Evolutionary conservation across 1,139 yeast species (phyloP), one percentile per base, ranked within the genome.

Genomic region (Geotrichum bryndzae): DNA sequence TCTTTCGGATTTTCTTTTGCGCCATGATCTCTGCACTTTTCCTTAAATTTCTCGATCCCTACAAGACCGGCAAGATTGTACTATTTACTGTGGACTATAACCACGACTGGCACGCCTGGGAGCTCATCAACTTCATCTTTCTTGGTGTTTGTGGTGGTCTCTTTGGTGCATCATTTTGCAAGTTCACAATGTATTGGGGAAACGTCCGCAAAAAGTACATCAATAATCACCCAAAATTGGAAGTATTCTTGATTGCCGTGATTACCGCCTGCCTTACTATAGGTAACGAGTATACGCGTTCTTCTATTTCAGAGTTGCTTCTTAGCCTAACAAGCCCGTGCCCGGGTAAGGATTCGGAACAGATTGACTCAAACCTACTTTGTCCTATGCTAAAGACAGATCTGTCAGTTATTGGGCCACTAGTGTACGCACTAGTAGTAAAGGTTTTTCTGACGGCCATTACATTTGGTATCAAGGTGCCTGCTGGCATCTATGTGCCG

Each of bases 401-500:
- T 8, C 23, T 57, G 6, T 41, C 51, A 15, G 81, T 81, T 59
- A 62, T 83, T 13, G 63, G 68, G 8, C 70, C 76, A 0, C 73
- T 84, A 13, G 61, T 69, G 0, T 70, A 72, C 67, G 88, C 87
- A 2, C 74, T 84, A 56, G 65, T 76, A 1, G 74, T 82, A 56
- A 84, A 84, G 66, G 67, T 81, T 0, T 61, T 78, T 1, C 73
- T 84, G 45, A 84, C 87, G 0, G 76, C 80, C 35, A 70, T 84
- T 11, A 83, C 88, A 0, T 83, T 84, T 71, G 90, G 90, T 0
- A 72, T 84, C 61, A 85, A 84, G 67, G 76, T 85, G 2, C 90
- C 90, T 0, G 80, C 85, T 61, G 90, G 90, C 27, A 82, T 85
- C 27, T 85, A 85, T 68, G 86, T 85, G 0, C 90, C 90, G 1